Evolutionary conservation across 2,329 filamentous ascomycete species (phyloP), one percentile per base, ranked within the genome.

Genomic region (Colletotrichum orbiculare): DNA sequence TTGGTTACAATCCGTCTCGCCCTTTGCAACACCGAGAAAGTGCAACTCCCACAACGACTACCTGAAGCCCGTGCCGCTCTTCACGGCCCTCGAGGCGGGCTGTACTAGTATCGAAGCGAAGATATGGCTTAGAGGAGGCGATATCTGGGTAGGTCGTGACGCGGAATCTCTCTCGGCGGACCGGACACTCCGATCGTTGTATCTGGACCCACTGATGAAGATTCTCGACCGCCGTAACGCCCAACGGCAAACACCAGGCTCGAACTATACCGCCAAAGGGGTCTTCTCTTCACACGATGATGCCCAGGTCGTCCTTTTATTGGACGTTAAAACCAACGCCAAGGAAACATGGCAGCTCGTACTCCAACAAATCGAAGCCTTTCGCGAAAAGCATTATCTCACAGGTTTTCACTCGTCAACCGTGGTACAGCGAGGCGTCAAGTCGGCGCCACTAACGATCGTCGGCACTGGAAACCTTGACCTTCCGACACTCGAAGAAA

Each of bases 31-130:
- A 25, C 25, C 25, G 25, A 25, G 25, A 25, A 25, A 25, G 2
- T 89, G 87, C 66, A 88, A 91, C 73, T 89, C 86, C 1, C 89
- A 92, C 72, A 91, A 92, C 70, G 89, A 92, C 74, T 92, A 91
- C 74, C 89, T 87, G 87, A 84, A 87, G 53, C 78, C 79, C 12
- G 79, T 85, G 0, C 89, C 89, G 0, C 79, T 93, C 3, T 89
- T 85, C 70, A 86, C 87, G 9, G 90, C 89, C 25, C 73, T 89
- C 1, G 74, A 78, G 6, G 82, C 84, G 4, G 86, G 88, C 7
- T 90, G 87, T 68, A 85, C 85, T 5, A 85, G 88, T 8, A 81
- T 91, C 3, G 90, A 92, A 75, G 89, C 88, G 2, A 90, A 93
- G 71, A 84, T 92, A 17, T 92, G 88, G 87, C 79, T 86, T 1